Evolutionary conservation across 495 filamentous ascomycete species (phyloP).

Genomic region (Hypoxylon cercidicola): DNA sequence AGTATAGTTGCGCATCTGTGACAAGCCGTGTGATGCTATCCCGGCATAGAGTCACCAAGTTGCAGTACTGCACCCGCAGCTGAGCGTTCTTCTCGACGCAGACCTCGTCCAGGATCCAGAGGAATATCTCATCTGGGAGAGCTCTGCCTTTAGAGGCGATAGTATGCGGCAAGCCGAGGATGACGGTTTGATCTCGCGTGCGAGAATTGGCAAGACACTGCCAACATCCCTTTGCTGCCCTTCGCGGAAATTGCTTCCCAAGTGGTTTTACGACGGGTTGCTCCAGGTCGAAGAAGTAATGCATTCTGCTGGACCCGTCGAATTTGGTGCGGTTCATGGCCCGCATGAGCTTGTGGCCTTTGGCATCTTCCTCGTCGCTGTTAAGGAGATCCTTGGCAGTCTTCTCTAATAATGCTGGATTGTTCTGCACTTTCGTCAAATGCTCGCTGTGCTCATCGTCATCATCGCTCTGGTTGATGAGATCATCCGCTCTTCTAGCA

Average conservation of each 20-base stretch:
- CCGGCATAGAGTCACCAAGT: constrained; percentile 50
- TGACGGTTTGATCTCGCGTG: constrained; percentile 68
- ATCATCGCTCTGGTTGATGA: constrained; percentile 37
- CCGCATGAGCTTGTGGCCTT: constrained; percentile 67
- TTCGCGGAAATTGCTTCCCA: constrained; percentile 48
- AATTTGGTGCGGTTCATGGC: constrained; percentile 83
- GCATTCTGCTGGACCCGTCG: constrained; percentile 66
- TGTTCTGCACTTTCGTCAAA: constrained; percentile 34
- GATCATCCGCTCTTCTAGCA: constrained; percentile 45
- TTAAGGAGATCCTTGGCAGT: constrained; percentile 57
- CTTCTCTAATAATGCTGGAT: constrained; percentile 45
- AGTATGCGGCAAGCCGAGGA: constrained; percentile 74
- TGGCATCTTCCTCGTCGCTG: constrained; percentile 63
- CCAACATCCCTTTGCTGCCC: constrained; percentile 48
- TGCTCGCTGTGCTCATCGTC: constrained; percentile 30
- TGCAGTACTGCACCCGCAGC: constrained; percentile 72
- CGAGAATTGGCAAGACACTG: constrained; percentile 57
- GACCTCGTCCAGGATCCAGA: constrained; percentile 80
- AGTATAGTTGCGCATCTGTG: constrained; percentile 47
- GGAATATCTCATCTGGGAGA: constrained; percentile 75
- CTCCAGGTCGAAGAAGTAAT: constrained; percentile 71
- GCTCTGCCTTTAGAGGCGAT: constrained; percentile 60
- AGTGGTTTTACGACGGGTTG: constrained; percentile 22
- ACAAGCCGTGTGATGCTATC: constrained; percentile 54
- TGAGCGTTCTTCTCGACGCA: constrained; percentile 68